Conservation (phyloP, 345 rosid genomes). For the Erodium maritimum region DNA sequence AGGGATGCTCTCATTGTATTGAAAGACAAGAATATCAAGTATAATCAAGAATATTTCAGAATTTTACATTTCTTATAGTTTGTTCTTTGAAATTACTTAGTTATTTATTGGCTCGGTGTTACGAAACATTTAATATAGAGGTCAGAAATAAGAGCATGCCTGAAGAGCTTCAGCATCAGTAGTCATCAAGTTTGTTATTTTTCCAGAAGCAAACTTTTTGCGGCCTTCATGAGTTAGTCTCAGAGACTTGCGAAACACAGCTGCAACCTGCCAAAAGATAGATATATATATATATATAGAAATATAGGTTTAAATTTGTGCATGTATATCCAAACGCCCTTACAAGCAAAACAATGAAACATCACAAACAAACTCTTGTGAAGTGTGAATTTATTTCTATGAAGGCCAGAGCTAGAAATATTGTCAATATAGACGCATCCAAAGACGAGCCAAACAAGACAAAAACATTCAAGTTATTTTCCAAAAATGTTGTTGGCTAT, state of each 20-base stretch:
- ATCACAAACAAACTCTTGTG: not conserved
- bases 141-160: slow-evolving; percentile 25
- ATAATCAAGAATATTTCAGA: too few relatives aligned
- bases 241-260: slow-evolving; percentile 85
- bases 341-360: not conserved
- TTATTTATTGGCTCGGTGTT: too few relatives aligned
- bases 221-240: slow-evolving; percentile 92
- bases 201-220: slow-evolving; percentile 71
- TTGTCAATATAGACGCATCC: not conserved
- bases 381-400: not conserved
- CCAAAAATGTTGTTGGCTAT: too few relatives aligned
- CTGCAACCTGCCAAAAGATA: slow-evolving; percentile 59
- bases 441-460: not conserved
- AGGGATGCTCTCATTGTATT: too few relatives aligned
- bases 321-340: not conserved
- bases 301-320: not conserved
- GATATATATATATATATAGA: not conserved
- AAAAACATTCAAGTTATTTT: not conserved
- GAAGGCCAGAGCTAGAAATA: not conserved
- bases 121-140: not conserved
- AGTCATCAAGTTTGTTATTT: slow-evolving; percentile 97
- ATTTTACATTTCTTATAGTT: too few relatives aligned
- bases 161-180: slow-evolving; percentile 95
- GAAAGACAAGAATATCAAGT: too few relatives aligned
- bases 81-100: too few relatives aligned